Evolutionary conservation across 2,329 filamentous ascomycete genomes (phyloP).

Genomic region (Hirsutella thompsonii): DNA sequence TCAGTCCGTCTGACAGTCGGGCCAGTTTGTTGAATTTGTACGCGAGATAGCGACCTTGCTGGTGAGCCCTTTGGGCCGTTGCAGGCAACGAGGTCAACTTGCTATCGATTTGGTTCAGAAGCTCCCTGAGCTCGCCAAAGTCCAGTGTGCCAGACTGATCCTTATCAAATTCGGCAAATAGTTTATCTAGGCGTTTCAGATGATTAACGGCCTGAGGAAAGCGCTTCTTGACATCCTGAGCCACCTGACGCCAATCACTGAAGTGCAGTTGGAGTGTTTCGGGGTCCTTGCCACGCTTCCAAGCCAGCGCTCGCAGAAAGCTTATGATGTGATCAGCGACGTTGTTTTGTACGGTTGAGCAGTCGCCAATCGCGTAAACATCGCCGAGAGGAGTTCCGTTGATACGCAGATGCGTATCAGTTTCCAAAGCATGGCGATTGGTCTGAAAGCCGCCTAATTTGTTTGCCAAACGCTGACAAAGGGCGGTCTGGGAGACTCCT

Average conservation of each 20-base stretch:
- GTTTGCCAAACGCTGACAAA: constrained; percentile 64
- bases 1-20: constrained; percentile 60
- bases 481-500: constrained; percentile 74
- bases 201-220: constrained; percentile 88
- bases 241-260: constrained; percentile 76
- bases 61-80: constrained; percentile 90
- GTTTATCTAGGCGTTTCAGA: constrained; percentile 75
- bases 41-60: constrained; percentile 87
- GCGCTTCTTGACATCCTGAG: constrained; percentile 68
- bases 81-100: constrained; percentile 92
- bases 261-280: constrained; percentile 81
- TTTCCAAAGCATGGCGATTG: constrained; percentile 86
- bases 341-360: constrained; percentile 94
- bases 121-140: constrained; percentile 79
- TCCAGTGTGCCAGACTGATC: constrained; percentile 89
- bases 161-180: constrained; percentile 86
- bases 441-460: constrained; percentile 66
- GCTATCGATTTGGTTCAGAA: constrained; percentile 83
- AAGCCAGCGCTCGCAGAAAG: constrained; percentile 80
- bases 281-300: constrained; percentile 83
- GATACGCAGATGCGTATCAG: constrained; percentile 82
- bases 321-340: constrained; percentile 80
- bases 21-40: constrained; percentile 91
- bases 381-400: constrained; percentile 83
- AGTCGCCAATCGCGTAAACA: constrained; percentile 94